Conservation (phyloP, 495 filamentous ascomycete species). For the Lepidopterella palustris region DNA sequence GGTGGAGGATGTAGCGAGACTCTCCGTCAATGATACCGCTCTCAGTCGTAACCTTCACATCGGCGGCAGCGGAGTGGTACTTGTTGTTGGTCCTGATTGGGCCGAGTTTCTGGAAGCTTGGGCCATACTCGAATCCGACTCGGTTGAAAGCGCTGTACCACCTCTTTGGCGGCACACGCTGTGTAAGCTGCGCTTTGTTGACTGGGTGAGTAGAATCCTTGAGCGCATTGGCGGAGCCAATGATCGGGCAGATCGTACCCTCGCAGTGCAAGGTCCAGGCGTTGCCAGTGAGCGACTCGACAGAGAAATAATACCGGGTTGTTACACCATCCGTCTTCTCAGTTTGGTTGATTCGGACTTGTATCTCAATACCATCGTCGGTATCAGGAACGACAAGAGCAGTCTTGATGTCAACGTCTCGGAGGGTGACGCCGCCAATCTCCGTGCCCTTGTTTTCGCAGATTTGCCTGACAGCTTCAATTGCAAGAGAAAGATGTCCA, state of each 20-base stretch:
- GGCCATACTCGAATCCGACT: constrained; percentile 23
- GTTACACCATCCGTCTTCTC: background rate
- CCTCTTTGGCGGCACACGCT: background rate
- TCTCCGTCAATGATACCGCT: constrained; percentile 8
- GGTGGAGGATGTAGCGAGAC: constrained; percentile 23
- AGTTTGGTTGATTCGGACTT: background rate
- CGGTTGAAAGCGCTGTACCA: constrained; percentile 22
- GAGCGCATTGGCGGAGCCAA: background rate
- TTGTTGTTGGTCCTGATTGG: constrained; percentile 4
- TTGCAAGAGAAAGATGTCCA: background rate
- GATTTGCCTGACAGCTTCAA: background rate
- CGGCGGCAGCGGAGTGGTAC: constrained; percentile 5
- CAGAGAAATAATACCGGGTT: background rate
- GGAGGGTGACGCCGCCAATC: background rate
- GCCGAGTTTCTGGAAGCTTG: constrained; percentile 16
- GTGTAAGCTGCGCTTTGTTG: background rate
- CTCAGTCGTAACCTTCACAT: background rate
- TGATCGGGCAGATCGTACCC: background rate
- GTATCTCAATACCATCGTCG: background rate
- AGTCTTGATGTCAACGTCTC: background rate
- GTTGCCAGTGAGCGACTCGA: constrained; percentile 3
- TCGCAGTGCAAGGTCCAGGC: background rate
- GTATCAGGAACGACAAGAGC: background rate
- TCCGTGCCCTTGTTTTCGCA: background rate
- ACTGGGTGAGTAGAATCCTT: background rate